Evolutionary conservation across 805 yeast species (phyloP).

Genomic region (Kuraishia hungarica): DNA sequence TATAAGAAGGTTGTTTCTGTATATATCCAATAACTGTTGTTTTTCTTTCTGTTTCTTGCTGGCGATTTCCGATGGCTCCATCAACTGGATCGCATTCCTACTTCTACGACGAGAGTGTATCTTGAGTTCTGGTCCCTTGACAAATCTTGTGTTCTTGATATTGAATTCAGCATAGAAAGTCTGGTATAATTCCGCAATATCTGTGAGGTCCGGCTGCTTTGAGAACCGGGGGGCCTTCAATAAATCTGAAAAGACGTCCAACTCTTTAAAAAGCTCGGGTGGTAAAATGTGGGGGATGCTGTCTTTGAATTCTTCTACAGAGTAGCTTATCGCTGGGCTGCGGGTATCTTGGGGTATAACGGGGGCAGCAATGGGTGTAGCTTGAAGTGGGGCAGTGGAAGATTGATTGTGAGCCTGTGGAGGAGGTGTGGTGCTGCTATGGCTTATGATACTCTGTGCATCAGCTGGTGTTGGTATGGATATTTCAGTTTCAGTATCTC

Average conservation of each 20-base stretch:
- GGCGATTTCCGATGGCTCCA: constrained; percentile 6
- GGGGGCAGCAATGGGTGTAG: not conserved
- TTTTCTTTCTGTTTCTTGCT: constrained; percentile 3
- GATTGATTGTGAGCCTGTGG: not conserved
- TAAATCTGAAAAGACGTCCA: constrained; percentile 20
- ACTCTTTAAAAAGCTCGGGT: constrained; percentile 11
- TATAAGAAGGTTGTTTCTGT: constrained; percentile 18
- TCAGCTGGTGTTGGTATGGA: not conserved
- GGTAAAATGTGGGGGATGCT: constrained; percentile 17
- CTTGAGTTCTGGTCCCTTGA: constrained; percentile 9
- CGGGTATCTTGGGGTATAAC: not conserved
- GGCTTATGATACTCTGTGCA: not conserved
- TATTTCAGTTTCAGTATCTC: not conserved
- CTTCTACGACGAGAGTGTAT: not conserved
- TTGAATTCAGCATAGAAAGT: constrained; percentile 22
- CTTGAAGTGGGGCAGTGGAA: not conserved
- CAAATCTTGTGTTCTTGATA: constrained; percentile 9
- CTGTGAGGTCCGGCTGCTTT: constrained; percentile 24
- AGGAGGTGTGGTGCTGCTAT: not conserved
- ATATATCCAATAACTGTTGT: constrained; percentile 9
- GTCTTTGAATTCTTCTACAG: not conserved
- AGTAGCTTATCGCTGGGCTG: not conserved
- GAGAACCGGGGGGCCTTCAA: constrained; percentile 26
- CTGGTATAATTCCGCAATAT: constrained; percentile 25
- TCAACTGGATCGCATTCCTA: constrained; percentile 2